Evolutionary conservation across 75 land plant genomes (phyloP).

Genomic region (Cryptomeria japonica): DNA sequence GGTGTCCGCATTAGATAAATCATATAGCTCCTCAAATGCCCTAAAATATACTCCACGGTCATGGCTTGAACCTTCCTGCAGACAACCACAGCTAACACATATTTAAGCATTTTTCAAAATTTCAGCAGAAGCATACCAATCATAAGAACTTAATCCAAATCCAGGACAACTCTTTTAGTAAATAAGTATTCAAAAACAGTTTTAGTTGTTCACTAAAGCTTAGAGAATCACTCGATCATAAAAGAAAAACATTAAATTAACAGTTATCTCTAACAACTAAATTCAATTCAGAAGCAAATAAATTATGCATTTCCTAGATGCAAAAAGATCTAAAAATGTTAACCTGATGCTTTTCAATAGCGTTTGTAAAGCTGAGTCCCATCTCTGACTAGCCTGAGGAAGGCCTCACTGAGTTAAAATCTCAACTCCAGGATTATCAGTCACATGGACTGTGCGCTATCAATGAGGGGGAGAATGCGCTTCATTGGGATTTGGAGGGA

Average conservation of each 20-base stretch:
- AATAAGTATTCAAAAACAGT: neutral
- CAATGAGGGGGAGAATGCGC: too few species aligned
- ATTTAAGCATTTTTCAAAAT: neutral
- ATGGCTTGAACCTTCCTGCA: conserved; percentile 89
- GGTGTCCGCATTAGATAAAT: conserved; percentile 78
- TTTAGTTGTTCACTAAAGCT: neutral
- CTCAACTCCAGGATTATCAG: too few species aligned
- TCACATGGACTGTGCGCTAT: too few species aligned
- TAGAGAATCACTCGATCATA: neutral
- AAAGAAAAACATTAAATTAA: neutral
- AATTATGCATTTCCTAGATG: neutral
- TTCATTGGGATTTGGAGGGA: too few species aligned
- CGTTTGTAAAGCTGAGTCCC: neutral
- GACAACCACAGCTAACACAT: neutral
- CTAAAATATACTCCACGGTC: conserved; percentile 92
- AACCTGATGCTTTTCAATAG: neutral
- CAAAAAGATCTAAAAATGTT: neutral
- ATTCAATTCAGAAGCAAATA: conserved; percentile 1
- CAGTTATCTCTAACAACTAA: neutral
- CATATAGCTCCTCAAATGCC: conserved; percentile 93
- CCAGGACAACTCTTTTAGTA: neutral
- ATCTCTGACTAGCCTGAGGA: too few species aligned
- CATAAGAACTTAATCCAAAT: neutral
- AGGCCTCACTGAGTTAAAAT: too few species aligned
- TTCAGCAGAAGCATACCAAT: neutral